Conservation (phyloP, 495 filamentous ascomycete species). For the Lasiosphaeris hirsuta region DNA sequence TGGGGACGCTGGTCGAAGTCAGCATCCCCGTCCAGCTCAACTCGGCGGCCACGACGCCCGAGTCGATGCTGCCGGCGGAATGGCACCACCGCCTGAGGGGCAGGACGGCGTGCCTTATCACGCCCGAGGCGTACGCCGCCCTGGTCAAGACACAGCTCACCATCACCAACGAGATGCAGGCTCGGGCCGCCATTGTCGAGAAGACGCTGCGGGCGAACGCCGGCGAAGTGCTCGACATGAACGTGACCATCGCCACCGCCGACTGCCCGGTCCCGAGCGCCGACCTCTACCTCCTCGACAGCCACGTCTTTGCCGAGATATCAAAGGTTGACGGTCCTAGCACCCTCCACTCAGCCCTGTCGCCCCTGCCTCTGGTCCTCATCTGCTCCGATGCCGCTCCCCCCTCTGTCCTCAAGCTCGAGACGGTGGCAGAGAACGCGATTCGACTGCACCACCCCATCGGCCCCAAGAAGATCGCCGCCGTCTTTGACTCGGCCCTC, state of each 20-base stretch:
- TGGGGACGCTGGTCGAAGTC: constrained; percentile 43
- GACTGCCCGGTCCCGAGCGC: constrained; percentile 13
- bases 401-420: constrained; percentile 6
- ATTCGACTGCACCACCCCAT: constrained; percentile 26
- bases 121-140: constrained; percentile 22
- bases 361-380: constrained; percentile 14
- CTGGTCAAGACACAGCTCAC: neutral
- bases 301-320: neutral
- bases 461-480: constrained; percentile 19
- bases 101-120: constrained; percentile 26
- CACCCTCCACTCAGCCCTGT: neutral
- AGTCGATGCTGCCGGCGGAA: neutral
- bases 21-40: constrained; percentile 43
- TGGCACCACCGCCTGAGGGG: neutral
- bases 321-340: neutral
- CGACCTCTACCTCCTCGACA: constrained; percentile 24
- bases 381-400: constrained; percentile 20
- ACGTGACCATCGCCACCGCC: constrained; percentile 8
- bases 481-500: constrained; percentile 9
- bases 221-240: constrained; percentile 16
- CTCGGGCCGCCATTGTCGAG: constrained; percentile 13
- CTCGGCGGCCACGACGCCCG: neutral
- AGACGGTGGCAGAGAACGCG: neutral
- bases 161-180: constrained; percentile 2
- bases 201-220: constrained; percentile 15